phyloP scores from a whole-genome alignment of 2,329 filamentous ascomycete species.

The Huntiella abstrusa region DNA sequence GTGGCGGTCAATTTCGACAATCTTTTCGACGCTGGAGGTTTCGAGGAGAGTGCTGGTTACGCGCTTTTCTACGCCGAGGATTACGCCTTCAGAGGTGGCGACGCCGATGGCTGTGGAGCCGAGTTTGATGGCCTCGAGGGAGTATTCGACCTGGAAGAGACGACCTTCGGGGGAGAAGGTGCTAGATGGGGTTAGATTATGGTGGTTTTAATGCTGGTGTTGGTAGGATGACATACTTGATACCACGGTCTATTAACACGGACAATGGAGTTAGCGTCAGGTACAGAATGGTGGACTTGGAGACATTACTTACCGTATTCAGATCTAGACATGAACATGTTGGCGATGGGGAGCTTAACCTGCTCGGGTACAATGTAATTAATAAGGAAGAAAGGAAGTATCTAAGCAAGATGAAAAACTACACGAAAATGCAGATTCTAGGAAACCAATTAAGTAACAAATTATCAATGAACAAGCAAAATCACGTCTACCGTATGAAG shows the following conservation, averaged over 20 bases:
- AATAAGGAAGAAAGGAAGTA: not conserved
- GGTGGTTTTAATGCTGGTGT: constrained; percentile 1
- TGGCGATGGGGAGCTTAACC: constrained; percentile 20
- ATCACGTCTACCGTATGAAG: not conserved
- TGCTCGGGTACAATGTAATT: not conserved
- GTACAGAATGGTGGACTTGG: not conserved
- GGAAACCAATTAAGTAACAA: not conserved
- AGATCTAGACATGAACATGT: constrained; percentile 98
- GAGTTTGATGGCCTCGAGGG: constrained; percentile 98
- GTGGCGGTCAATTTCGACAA: constrained; percentile 97
- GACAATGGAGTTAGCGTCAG: constrained; percentile 4
- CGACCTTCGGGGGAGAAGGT: constrained; percentile 99
- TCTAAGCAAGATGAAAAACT: not conserved
- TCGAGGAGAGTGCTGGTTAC: constrained; percentile 95
- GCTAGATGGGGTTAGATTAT: constrained; percentile 26
- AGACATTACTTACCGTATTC: constrained; percentile 69
- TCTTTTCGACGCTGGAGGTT: constrained; percentile 96
- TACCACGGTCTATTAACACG: constrained; percentile 61
- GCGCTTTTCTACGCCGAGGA: constrained; percentile 96
- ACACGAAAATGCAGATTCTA: not conserved
- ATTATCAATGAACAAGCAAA: not conserved
- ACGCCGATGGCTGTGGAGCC: constrained; percentile 97
- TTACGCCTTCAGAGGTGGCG: constrained; percentile 82
- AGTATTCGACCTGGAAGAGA: constrained; percentile 99
- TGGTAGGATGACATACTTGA: constrained; percentile 51